Evolutionary conservation across 1,284 basidiomycete species (phyloP), one percentile per base, ranked within the genome.

Genomic region (Apiotrichum montevideense): DNA sequence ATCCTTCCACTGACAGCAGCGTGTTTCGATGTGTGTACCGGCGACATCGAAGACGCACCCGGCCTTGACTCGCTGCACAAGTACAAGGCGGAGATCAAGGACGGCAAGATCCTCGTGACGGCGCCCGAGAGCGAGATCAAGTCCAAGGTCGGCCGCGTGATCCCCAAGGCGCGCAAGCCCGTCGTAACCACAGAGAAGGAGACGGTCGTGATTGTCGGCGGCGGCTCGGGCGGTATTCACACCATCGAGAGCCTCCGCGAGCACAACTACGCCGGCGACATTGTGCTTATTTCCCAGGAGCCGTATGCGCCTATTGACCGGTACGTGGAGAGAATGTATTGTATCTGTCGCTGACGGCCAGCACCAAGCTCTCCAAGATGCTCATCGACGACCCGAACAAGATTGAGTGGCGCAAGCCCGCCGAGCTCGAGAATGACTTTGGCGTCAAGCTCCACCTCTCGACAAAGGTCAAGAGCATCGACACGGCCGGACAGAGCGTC

Each of bases 281-380:
- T 97, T 69, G 90, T 86, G 2, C 78, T 96, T 49, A 74, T 96
- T 29, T 85, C 86, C 21, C 85, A 87, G 67, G 93, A 97, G 76
- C 77, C 80, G 9, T 80, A 93, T 71, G 81, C 86, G 13, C 92
- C 93, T 1, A 90, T 96, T 65, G 93, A 97, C 77, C 49, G 60
- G 48, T 50, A 21, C 4, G 46, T 21, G 8, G 15, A 29, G n/a
- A 29, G 29, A 3, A 3, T 29, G 29, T 29, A 2, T 3, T 3
- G 3, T 29, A 29, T 29, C 29, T 39, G 8, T 13, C 4, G 35
- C 47, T 39, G 6, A 50, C 48, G 3, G 11, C 37, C 39, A 87
- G 89, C 57, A 91, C 92, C 46, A 94, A 90, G 79, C 80, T 96
- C 59, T 93, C 90, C 78, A 96, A 97, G 76, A 85, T 85, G 5